These are phyloP conservation scores for Amoebophrya sp. DNA, from an alignment of 169 alveolate species.

Conservation along the genomic window DNA sequence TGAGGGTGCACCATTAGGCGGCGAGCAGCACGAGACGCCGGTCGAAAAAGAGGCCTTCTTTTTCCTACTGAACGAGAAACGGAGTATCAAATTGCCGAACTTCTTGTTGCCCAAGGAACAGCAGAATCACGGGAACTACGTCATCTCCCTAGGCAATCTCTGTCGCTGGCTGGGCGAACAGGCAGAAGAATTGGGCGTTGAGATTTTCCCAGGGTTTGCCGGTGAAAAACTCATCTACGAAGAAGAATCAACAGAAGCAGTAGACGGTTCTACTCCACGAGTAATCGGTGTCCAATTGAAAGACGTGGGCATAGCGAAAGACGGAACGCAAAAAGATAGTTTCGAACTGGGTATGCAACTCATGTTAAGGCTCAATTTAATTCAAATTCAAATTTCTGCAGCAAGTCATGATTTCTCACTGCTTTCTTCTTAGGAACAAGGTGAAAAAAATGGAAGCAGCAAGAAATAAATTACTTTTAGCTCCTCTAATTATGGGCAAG, in stretches of 20 bases:
- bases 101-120: background rate
- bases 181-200: constrained; percentile 75
- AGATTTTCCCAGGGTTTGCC: constrained; percentile 70
- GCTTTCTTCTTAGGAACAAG: too few species aligned
- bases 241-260: too few species aligned
- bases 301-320: constrained; percentile 68
- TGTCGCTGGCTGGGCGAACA: constrained; percentile 72
- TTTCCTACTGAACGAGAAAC: background rate
- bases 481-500: constrained; percentile 45
- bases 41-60: background rate
- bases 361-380: too few species aligned
- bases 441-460: too few species aligned
- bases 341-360: constrained; percentile 66
- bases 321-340: constrained; percentile 58
- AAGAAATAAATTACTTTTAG: background rate
- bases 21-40: too few species aligned
- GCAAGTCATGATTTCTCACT: too few species aligned
- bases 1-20: background rate
- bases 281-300: constrained; percentile 63
- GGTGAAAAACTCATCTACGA: constrained; percentile 53
- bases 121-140: constrained; percentile 57
- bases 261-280: too few species aligned
- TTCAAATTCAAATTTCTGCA: too few species aligned
- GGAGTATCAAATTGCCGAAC: background rate
- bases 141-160: constrained; percentile 66